phyloP scores from a whole-genome alignment of 768 basidiomycete genomes.

The Pisolithus marmoratus region DNA sequence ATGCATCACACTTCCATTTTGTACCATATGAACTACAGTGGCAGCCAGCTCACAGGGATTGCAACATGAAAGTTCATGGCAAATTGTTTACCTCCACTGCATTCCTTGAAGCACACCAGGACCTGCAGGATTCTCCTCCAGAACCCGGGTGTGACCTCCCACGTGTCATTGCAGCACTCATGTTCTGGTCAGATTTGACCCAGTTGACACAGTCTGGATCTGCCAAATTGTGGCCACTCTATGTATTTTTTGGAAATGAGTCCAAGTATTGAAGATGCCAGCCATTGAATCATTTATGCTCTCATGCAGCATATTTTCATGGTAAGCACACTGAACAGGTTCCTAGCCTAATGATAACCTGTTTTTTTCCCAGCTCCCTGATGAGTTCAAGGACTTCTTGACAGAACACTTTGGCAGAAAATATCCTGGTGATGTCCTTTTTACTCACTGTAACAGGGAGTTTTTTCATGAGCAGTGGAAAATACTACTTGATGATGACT shows the following conservation, averaged over 20 bases:
- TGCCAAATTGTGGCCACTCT: no score
- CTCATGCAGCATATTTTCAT: slow-evolving; percentile 11
- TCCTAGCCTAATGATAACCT: background rate
- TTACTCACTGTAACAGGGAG: slow-evolving; percentile 11
- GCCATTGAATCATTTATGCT: slow-evolving; percentile 6
- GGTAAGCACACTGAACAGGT: background rate
- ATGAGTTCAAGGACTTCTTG: no score
- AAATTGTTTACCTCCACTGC: slow-evolving; percentile 12
- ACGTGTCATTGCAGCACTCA: no score
- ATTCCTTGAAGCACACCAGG: slow-evolving; percentile 8
- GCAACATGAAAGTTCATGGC: slow-evolving; percentile 1
- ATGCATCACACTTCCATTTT: slow-evolving; percentile 8
- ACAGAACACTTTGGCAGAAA: background rate
- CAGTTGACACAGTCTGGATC: no score
- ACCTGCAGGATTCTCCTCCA: slow-evolving; percentile 11
- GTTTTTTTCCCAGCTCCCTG: no score
- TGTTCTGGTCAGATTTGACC: no score
- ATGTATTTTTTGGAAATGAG: slow-evolving; percentile 18
- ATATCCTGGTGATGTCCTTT: background rate
- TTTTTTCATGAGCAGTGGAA: slow-evolving; percentile 11
- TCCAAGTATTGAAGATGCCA: slow-evolving; percentile 19
- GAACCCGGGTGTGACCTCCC: slow-evolving; percentile 16
- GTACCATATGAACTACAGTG: slow-evolving; percentile 12
- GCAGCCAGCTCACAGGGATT: no score
- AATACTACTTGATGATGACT: no score